These are phyloP conservation scores for Cytospora chrysosperma DNA, from an alignment of 2,329 filamentous ascomycete species.

Conservation along the genomic window DNA sequence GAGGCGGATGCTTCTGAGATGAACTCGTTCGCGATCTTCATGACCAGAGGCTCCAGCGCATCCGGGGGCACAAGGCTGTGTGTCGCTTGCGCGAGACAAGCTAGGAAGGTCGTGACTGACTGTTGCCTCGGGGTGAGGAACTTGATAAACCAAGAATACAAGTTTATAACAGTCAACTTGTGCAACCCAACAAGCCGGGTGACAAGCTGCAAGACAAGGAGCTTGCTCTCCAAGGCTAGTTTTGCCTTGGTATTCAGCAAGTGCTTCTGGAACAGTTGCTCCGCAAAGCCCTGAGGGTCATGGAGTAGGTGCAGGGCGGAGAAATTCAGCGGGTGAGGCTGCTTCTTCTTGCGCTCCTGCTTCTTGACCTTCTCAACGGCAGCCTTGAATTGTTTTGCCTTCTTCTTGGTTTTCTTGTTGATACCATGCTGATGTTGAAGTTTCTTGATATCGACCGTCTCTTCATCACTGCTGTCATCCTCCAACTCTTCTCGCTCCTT, in stretches of 20 bases:
- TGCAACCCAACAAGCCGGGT: slow-evolving; percentile 90
- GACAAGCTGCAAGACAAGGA: slow-evolving; percentile 87
- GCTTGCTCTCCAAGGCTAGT: slow-evolving; percentile 82
- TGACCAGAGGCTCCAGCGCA: slow-evolving; percentile 81
- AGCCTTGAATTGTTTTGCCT: slow-evolving; percentile 72
- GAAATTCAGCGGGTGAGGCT: slow-evolving; percentile 89
- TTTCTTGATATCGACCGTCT: slow-evolving; percentile 73
- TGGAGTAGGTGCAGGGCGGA: slow-evolving; percentile 91
- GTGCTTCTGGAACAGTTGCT: slow-evolving; percentile 86
- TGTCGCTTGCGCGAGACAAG: slow-evolving; percentile 86
- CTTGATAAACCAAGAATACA: slow-evolving; percentile 97
- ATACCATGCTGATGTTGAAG: slow-evolving; percentile 83
- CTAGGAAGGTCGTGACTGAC: slow-evolving; percentile 88
- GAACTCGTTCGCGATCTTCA: slow-evolving; percentile 98
- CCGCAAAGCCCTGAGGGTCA: slow-evolving; percentile 91
- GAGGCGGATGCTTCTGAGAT: slow-evolving; percentile 90
- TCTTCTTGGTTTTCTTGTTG: slow-evolving; percentile 96
- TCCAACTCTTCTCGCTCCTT: slow-evolving; percentile 92
- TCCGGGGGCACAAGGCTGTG: slow-evolving; percentile 92
- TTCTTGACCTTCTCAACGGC: slow-evolving; percentile 80
- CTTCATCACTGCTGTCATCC: slow-evolving; percentile 84
- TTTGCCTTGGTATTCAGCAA: slow-evolving; percentile 83
- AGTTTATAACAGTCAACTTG: slow-evolving; percentile 81
- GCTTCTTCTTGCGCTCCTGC: slow-evolving; percentile 82
- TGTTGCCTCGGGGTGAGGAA: slow-evolving; percentile 85